Base-by-base conservation (phyloP, 2,329 filamentous ascomycete species). In the Neofusicoccum cordaticola region DNA sequence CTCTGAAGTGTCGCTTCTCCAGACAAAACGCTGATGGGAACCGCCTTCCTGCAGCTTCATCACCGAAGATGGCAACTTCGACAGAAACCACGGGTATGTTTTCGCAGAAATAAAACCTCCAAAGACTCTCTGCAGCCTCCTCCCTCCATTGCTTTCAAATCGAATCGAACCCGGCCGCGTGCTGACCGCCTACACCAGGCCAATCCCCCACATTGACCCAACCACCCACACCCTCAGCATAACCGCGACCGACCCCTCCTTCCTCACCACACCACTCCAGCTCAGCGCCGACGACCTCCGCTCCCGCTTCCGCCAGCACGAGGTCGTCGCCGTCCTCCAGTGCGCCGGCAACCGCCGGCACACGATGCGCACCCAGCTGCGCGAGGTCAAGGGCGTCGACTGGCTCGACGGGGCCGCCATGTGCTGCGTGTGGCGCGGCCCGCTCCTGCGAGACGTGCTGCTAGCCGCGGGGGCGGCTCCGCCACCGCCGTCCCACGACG, bases 261-360 rank as follows among this genome's bases (percentile, higher is more conserved):
- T 31, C 27, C 22, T 19, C 22, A 15, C 4, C 52, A 3, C 4
- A 5, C 37, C 9, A 9, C 19, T 19, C 27, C 71, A 85, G 4
- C 76, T 86, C 22, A 80, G 81, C 2, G 71, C 84, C 9, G 61
- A 75, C 8, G 78, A 85, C 45, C 76, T 88, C 7, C 68, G 75
- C 58, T 74, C 77, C 6, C 42, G 15, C 31, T 83, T 85, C 61
- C 74, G 78, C 2, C 85, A 87, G 67, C 81, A 86, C 69, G 79
- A 77, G 62, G 81, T 88, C 11, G 76, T 82, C 17, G 85, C 83
- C 66, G 83, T 83, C 1, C 75, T 88, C 1, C 84, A 86, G 75
- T 88, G 86, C 68, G 85, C 85, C 2, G 85, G 85, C 19, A 88
- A 87, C 68, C 77, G 86, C 7, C 80, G 85, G 11, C 85, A 87